These are phyloP conservation scores for Globisporangium uncinulatum DNA, from an alignment of 352 stramenopile species.

Conservation along the genomic window DNA sequence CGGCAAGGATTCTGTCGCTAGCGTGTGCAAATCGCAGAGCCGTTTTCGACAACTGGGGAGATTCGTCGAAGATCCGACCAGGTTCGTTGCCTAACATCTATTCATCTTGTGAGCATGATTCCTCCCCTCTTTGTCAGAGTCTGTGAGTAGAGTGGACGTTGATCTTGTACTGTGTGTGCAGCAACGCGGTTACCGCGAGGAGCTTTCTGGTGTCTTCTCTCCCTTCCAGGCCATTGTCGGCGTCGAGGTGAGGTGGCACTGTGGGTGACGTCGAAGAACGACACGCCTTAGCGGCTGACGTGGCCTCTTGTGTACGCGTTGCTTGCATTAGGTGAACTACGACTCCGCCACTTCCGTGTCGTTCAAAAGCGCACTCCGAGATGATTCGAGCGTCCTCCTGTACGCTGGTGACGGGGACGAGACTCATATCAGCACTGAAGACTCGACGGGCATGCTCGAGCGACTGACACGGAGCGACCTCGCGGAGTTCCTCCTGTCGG, in stretches of 20 bases:
- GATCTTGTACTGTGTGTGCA: slow-evolving; percentile 2
- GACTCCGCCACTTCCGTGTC: slow-evolving; percentile 26
- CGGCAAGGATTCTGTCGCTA: neutral
- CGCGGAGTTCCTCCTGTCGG: slow-evolving; percentile 19
- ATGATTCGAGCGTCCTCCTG: slow-evolving; percentile 28
- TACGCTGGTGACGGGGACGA: slow-evolving; percentile 36
- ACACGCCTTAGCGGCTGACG: neutral
- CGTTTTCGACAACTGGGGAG: slow-evolving; percentile 14
- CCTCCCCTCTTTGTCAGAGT: neutral
- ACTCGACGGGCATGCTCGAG: slow-evolving; percentile 24
- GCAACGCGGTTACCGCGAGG: slow-evolving; percentile 32
- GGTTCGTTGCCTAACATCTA: neutral
- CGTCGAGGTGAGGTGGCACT: slow-evolving; percentile 27
- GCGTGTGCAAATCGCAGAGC: slow-evolving; percentile 32
- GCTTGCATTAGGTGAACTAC: slow-evolving; percentile 21
- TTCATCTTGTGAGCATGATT: too few species aligned
- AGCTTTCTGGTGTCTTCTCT: slow-evolving; percentile 42
- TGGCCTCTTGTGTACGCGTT: neutral
- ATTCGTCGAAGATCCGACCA: neutral
- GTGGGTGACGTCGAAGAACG: neutral
- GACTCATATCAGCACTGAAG: slow-evolving; percentile 27
- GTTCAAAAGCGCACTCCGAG: slow-evolving; percentile 23
- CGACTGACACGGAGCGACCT: slow-evolving; percentile 26
- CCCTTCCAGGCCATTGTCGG: slow-evolving; percentile 30
- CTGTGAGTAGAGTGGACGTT: neutral